These are phyloP conservation scores for Amanita pseudoporphyria DNA, from an alignment of 768 basidiomycete species.

Conservation along the genomic window DNA sequence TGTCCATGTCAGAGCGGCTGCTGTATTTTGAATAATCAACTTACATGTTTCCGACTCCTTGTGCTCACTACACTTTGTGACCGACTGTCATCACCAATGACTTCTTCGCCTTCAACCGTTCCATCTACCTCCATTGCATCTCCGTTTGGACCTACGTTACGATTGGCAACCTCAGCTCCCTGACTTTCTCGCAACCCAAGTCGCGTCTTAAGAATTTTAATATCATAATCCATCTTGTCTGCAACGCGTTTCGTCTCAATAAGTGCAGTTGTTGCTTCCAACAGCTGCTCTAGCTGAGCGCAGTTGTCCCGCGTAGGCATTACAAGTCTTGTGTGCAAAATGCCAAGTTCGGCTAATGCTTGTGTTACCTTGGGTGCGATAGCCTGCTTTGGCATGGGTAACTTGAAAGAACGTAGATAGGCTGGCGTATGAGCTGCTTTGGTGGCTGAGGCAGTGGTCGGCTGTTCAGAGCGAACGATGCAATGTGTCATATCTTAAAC, in stretches of 20 bases:
- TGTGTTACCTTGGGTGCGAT: conserved; percentile 69
- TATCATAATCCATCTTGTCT: conserved; percentile 83
- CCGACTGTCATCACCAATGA: conserved; percentile 39
- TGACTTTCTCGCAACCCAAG: conserved; percentile 43
- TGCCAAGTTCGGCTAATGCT: conserved; percentile 66
- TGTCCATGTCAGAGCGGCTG: conserved; percentile 14
- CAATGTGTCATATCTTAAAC: conserved; percentile 56
- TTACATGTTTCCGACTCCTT: conserved; percentile 54
- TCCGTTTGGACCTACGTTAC: conserved; percentile 26
- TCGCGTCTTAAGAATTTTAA: conserved; percentile 57
- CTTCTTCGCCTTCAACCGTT: conserved; percentile 26
- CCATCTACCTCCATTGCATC: conserved; percentile 45
- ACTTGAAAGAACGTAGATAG: conserved; percentile 78
- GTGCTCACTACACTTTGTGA: conserved; percentile 58
- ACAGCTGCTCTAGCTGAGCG: conserved; percentile 58
- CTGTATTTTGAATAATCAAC: conserved; percentile 12
- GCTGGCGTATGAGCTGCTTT: conserved; percentile 75
- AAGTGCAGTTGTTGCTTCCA: conserved; percentile 62
- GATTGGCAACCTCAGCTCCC: conserved; percentile 20
- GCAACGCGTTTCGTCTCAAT: conserved; percentile 86
- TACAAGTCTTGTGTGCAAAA: conserved; percentile 66
- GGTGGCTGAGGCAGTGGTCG: conserved; percentile 43
- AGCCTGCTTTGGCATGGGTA: conserved; percentile 69
- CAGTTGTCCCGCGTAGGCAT: conserved; percentile 91
- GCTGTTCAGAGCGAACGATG: conserved; percentile 59